These are phyloP conservation scores for Adiantum capillusveneris DNA, from an alignment of 75 land plant genomes.

Conservation along the genomic window DNA sequence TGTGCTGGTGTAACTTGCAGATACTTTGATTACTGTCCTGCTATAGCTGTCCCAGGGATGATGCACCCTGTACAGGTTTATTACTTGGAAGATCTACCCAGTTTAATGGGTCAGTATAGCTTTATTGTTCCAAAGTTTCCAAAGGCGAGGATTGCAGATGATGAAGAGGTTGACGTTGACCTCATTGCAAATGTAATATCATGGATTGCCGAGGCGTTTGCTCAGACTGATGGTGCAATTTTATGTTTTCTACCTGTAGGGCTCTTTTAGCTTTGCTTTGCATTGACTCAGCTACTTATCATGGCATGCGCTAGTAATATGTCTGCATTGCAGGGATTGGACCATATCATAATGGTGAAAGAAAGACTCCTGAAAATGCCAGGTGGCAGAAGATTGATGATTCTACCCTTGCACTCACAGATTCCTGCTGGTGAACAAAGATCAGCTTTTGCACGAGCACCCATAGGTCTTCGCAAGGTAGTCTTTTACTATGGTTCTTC, in stretches of 20 bases:
- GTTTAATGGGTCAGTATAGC: constrained; percentile 12
- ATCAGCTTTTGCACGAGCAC: constrained; percentile 17
- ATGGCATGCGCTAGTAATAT: not conserved
- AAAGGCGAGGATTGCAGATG: constrained; percentile 11
- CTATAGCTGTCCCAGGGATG: constrained; percentile 19
- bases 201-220: constrained; percentile 13
- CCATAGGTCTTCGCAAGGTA: constrained; percentile 24
- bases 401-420: constrained; percentile 22
- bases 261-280: not conserved
- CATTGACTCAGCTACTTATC: not conserved
- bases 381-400: constrained; percentile 9
- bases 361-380: constrained; percentile 17
- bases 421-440: constrained; percentile 27
- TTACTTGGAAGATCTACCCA: constrained; percentile 11
- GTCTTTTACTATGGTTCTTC: too few relatives aligned
- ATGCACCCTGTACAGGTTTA: constrained; percentile 18
- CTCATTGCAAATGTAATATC: constrained; percentile 10
- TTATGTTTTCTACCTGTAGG: constrained; percentile 28
- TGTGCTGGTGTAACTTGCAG: too few relatives aligned
- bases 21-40: constrained; percentile 21
- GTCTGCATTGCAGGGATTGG: constrained; percentile 20
- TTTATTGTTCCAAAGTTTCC: constrained; percentile 1
- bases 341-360: constrained; percentile 16
- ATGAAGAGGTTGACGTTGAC: constrained; percentile 21
- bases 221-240: constrained; percentile 21